These are phyloP conservation scores for Zygosaccharomyces bisporus DNA, from an alignment of 805 yeast species.

Conservation along the genomic window DNA sequence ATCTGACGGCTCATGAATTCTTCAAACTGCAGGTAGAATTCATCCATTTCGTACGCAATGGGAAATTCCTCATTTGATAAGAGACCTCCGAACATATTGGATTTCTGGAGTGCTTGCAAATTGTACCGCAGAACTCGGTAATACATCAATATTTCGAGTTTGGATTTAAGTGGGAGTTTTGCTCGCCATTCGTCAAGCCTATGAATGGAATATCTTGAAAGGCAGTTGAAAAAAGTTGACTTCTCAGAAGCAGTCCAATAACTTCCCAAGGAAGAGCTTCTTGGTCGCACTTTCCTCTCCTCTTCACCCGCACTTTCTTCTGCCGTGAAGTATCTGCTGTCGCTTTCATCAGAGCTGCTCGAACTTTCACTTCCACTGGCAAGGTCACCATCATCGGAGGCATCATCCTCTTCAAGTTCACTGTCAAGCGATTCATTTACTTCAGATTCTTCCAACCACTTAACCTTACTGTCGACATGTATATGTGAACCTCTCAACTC, in stretches of 20 bases:
- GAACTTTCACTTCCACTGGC: conserved; percentile 17
- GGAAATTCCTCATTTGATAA: conserved; percentile 26
- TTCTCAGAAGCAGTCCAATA: conserved; percentile 32
- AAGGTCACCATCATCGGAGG: conserved; percentile 11
- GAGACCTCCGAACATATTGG: conserved; percentile 20
- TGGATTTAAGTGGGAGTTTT: conserved; percentile 24
- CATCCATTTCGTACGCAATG: conserved; percentile 36
- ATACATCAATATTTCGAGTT: conserved; percentile 29
- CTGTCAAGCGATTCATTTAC: neutral
- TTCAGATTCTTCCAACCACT: conserved; percentile 13
- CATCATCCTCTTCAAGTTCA: conserved; percentile 7
- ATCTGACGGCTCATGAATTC: conserved; percentile 23
- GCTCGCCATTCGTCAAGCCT: conserved; percentile 31
- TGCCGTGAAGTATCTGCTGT: conserved; percentile 7
- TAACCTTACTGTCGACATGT: conserved; percentile 19
- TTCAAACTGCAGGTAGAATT: conserved; percentile 26
- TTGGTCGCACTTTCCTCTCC: conserved; percentile 1
- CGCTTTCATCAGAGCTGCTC: conserved; percentile 5
- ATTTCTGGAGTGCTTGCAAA: conserved; percentile 17
- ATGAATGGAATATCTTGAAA: conserved; percentile 33
- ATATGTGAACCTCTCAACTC: conserved; percentile 21
- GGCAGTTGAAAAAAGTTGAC: conserved; percentile 28
- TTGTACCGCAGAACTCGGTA: conserved; percentile 24
- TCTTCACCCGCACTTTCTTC: conserved; percentile 10
- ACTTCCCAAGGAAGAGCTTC: conserved; percentile 19